Evolutionary conservation across 108 stramenopile genomes (phyloP).

Genomic region (Discostella stelligeroides): DNA sequence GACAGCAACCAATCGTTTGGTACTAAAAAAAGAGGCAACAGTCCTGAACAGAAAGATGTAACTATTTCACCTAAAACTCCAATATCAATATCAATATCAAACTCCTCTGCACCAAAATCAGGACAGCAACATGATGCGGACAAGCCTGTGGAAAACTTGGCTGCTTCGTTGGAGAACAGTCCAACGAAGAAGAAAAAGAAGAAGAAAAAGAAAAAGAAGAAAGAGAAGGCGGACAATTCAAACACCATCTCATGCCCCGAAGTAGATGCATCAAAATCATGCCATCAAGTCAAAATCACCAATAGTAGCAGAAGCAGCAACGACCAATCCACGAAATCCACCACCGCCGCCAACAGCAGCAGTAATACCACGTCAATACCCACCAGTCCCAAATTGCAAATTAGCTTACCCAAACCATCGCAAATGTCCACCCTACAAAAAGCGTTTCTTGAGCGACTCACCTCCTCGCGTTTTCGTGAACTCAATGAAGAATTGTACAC

Average conservation of each 20-base stretch:
- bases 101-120: too few relatives aligned
- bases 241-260: background rate
- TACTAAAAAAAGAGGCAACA: too few relatives aligned
- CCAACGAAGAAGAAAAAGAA: slow-evolving; percentile 1
- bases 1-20: too few relatives aligned
- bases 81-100: too few relatives aligned
- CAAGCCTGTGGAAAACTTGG: background rate
- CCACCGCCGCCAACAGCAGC: too few relatives aligned
- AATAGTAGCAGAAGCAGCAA: too few relatives aligned
- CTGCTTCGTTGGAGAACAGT: background rate
- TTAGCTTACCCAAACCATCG: slow-evolving; percentile 24
- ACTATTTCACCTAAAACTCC: too few relatives aligned
- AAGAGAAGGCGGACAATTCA: background rate
- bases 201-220: slow-evolving; percentile 7
- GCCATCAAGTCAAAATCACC: too few relatives aligned
- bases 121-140: background rate
- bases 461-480: slow-evolving; percentile 95
- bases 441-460: slow-evolving; percentile 75
- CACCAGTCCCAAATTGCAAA: slow-evolving; percentile 17
- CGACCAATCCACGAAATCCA: too few relatives aligned
- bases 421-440: slow-evolving; percentile 59
- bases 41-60: too few relatives aligned
- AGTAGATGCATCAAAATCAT: too few relatives aligned
- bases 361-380: too few relatives aligned
- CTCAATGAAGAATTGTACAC: slow-evolving; percentile 99